phyloP scores from a whole-genome alignment of 371 early-diverging fungal species.

The Scutellospora calospora region DNA sequence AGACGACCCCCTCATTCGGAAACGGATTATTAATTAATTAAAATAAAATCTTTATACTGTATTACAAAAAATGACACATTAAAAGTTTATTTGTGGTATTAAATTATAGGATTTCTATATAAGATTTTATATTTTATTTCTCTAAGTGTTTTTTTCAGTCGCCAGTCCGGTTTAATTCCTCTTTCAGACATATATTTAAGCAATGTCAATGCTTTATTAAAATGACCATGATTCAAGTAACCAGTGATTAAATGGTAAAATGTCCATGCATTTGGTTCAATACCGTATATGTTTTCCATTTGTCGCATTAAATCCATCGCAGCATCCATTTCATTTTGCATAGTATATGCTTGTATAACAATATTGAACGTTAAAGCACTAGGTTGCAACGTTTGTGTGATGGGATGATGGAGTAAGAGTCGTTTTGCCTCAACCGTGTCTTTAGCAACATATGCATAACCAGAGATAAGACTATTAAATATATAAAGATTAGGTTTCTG shows the following conservation, averaged over 20 bases:
- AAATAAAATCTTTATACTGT: too few species aligned
- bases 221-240: background rate
- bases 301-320: background rate
- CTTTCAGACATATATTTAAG: background rate
- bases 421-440: background rate
- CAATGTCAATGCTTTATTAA: background rate
- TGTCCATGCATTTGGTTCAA: slow-evolving; percentile 1
- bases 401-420: background rate
- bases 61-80: too few species aligned
- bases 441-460: background rate
- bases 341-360: background rate
- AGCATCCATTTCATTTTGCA: background rate
- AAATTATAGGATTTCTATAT: too few species aligned
- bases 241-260: slow-evolving; percentile 14
- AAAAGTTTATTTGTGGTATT: too few species aligned
- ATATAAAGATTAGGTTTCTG: background rate
- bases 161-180: background rate
- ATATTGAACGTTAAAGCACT: background rate
- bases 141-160: background rate
- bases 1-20: too few species aligned
- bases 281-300: background rate
- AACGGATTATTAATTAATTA: too few species aligned
- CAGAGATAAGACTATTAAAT: background rate
- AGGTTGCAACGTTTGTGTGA: background rate
- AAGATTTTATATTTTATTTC: background rate